Conservation (phyloP, 176 grass and related monocot genomes). For the Urochloa ruziziensis region DNA sequence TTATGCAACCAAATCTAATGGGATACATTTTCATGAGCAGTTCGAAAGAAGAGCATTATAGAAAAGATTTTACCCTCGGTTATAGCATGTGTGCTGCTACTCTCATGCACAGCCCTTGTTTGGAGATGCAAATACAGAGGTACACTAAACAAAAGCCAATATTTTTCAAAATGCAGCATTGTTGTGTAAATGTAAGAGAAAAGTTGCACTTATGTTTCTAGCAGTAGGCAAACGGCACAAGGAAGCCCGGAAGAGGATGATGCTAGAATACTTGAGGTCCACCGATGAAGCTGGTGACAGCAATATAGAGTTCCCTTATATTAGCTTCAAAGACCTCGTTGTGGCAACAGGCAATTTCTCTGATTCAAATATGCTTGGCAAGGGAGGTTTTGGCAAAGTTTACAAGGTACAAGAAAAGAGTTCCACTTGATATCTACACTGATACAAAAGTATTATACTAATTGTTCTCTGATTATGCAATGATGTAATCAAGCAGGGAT, state of each 20-base stretch:
- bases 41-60: not conserved
- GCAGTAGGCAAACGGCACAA: not conserved
- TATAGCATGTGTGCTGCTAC: not conserved
- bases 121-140: not conserved
- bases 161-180: not conserved
- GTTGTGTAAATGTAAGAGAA: not conserved
- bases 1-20: too few relatives aligned
- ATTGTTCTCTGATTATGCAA: not conserved
- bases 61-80: not conserved
- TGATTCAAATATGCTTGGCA: slow-evolving; percentile 27
- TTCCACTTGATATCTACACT: not conserved
- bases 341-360: slow-evolving; percentile 40
- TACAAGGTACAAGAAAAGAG: slow-evolving; percentile 20
- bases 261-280: not conserved
- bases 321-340: slow-evolving; percentile 27
- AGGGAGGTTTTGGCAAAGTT: too few relatives aligned
- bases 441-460: not conserved
- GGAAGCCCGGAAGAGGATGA: not conserved
- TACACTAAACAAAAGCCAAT: not conserved
- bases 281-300: not conserved
- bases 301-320: slow-evolving; percentile 12
- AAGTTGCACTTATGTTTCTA: not conserved
- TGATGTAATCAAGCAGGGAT: slow-evolving; percentile 17
- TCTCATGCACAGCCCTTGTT: not conserved
- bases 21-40: not conserved